phyloP scores from a whole-genome alignment of 2,329 filamentous ascomycete genomes.

The Colletotrichum abscissum region DNA sequence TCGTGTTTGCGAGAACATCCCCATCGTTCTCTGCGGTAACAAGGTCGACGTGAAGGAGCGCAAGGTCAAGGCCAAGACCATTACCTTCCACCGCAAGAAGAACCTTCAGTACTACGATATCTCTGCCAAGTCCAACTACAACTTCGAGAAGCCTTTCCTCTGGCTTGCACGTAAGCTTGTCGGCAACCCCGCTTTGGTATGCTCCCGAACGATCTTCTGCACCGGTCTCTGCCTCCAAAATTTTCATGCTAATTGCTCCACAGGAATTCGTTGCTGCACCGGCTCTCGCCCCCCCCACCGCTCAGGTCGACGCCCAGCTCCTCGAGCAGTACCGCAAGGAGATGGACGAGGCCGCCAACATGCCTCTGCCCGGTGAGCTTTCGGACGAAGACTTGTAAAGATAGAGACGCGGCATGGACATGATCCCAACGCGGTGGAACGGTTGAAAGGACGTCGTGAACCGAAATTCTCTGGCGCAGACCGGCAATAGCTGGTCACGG shows the following conservation, averaged over 20 bases:
- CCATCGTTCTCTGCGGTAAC: conserved; percentile 98
- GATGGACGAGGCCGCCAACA: conserved; percentile 82
- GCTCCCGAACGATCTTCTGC: conserved; percentile 46
- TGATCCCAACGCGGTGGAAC: conserved; percentile 15
- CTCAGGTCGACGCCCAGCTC: conserved; percentile 85
- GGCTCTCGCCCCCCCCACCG: conserved; percentile 93
- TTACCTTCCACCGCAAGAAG: conserved; percentile 99
- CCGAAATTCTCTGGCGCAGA: conserved; percentile 32
- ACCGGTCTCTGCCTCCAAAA: not conserved
- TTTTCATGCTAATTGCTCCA: conserved; percentile 41
- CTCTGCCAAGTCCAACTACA: conserved; percentile 99
- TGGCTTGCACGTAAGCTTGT: conserved; percentile 99
- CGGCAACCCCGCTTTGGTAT: conserved; percentile 87
- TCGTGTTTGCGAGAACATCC: conserved; percentile 99
- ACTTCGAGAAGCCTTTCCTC: conserved; percentile 99
- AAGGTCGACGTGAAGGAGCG: conserved; percentile 99
- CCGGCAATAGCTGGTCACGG: conserved; percentile 20
- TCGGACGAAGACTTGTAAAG: conserved; percentile 77
- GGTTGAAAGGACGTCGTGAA: conserved; percentile 19
- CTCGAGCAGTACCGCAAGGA: conserved; percentile 87
- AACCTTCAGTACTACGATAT: conserved; percentile 99
- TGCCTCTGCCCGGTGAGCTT: conserved; percentile 95
- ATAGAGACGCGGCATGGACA: conserved; percentile 20
- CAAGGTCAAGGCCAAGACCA: conserved; percentile 99
- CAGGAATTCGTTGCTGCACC: conserved; percentile 97